Base-by-base conservation (phyloP, 139 green algal species). In the Asterochloris erici region DNA sequence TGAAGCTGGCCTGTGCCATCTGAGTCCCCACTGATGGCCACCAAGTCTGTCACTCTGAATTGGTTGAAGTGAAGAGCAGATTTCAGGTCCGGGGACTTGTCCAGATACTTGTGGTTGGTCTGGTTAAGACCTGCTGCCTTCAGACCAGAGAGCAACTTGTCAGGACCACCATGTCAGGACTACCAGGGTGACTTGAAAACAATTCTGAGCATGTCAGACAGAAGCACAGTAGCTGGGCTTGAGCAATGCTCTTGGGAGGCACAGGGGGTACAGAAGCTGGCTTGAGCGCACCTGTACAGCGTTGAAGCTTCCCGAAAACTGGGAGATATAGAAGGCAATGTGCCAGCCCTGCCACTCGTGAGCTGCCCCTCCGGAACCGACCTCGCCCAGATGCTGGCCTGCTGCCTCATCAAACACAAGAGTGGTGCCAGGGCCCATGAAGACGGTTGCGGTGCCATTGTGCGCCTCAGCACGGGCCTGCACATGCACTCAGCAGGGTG, bases 261-360 rank as follows among this genome's bases (percentile, higher is more conserved):
- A 54, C 38, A 54, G 38, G 38, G 38, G 38, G 4, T 54, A 54
- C 38, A 54, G 38, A 54, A 6, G 38, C 38, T 54, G 38, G 38
- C 38, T 10, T 54, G 38, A 54, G 38, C 38, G 38, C 38, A 54
- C 38, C 38, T 54, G 38, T 54, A 54, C 38, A 54, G 38, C 38
- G 38, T 54, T 54, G 38, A 54, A 54, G 38, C 38, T 54, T 54
- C 38, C 76, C 69, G 76, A 80, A 80, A 16, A 70, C 23, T 80
- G 76, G 38, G 38, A 61, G 60, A 80, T 70, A 29, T 80, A 80
- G 24, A 80, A 80, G 60, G 76, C 76, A 54, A 80, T 69, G 47
- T 80, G 76, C 76, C 76, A 80, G 11, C 76, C 76, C 28, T 80
- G 60, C 47, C 68, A 80, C 19, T 69, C 60, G 24, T 62, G 60